These are phyloP conservation scores for Penicillium lagena DNA, from an alignment of 495 filamentous ascomycete genomes.

Conservation along the genomic window DNA sequence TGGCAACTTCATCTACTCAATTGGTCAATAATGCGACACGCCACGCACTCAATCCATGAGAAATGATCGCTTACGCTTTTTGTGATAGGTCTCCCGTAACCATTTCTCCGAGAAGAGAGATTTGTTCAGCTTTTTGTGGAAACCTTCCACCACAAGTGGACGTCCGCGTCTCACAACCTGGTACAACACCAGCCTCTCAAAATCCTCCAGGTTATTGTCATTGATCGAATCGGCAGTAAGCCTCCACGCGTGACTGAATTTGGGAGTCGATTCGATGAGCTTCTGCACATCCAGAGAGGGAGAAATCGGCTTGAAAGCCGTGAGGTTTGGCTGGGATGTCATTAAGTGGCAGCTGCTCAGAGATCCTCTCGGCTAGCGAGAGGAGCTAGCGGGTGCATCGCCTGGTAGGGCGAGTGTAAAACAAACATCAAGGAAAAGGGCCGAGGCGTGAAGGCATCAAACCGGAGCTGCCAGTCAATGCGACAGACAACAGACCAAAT, in stretches of 20 bases:
- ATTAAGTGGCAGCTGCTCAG: constrained; percentile 30
- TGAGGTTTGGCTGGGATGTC: constrained; percentile 61
- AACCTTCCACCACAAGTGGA: constrained; percentile 83
- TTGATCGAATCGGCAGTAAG: constrained; percentile 70
- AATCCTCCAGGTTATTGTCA: constrained; percentile 60
- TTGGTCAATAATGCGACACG: constrained; percentile 4
- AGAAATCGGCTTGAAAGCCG: constrained; percentile 74
- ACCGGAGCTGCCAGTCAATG: no score
- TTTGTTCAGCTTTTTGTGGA: constrained; percentile 58
- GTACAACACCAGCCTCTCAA: constrained; percentile 71
- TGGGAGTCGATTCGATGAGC: constrained; percentile 69
- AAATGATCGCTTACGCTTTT: constrained; percentile 51
- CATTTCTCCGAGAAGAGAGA: constrained; percentile 74
- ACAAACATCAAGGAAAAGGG: neutral
- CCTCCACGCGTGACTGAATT: constrained; percentile 74
- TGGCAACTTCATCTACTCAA: constrained; percentile 53
- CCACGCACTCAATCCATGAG: neutral
- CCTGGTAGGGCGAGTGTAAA: neutral
- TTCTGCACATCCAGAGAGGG: constrained; percentile 70
- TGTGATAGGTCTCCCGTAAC: constrained; percentile 65
- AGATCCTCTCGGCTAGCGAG: neutral
- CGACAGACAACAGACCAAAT: no score
- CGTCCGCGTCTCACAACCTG: constrained; percentile 79
- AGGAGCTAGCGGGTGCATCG: no score
- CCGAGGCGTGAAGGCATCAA: neutral